Conservation (phyloP, 176 grass and related monocot genomes). For the Paspalum notatum region DNA sequence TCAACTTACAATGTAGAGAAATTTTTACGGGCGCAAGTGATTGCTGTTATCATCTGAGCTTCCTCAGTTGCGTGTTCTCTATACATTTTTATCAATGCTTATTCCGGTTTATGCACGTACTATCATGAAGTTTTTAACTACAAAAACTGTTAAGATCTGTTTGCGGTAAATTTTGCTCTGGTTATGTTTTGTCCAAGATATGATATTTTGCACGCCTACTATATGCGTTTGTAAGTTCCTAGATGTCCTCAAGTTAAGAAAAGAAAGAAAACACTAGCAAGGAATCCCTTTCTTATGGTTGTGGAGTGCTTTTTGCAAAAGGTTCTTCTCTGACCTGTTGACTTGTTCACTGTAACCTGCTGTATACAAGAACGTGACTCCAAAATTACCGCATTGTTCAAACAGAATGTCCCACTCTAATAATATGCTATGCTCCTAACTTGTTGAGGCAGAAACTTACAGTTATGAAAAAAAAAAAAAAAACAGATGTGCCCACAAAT, state of each 20-base stretch:
- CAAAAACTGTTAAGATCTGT: not conserved
- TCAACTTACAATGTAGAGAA: slow-evolving; percentile 10
- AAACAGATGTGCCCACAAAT: not conserved
- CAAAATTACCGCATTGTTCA: not conserved
- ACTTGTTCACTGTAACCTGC: not conserved
- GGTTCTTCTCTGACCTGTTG: not conserved
- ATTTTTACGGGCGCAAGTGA: slow-evolving; percentile 1
- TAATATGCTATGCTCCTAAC: not conserved
- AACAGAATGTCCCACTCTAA: not conserved
- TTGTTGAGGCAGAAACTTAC: not conserved
- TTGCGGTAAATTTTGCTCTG: not conserved
- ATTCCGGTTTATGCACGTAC: not conserved
- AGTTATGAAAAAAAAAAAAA: not conserved
- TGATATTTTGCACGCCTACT: not conserved
- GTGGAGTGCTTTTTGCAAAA: not conserved
- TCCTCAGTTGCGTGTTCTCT: slow-evolving; percentile 4
- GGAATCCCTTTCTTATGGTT: not conserved
- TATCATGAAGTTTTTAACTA: not conserved
- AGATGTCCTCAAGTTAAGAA: not conserved
- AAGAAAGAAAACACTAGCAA: slow-evolving; percentile 19
- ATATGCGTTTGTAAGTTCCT: not conserved
- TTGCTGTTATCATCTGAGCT: slow-evolving; percentile 3
- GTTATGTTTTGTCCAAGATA: not conserved
- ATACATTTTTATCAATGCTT: slow-evolving; percentile 24
- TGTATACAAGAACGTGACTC: not conserved